Conservation (phyloP, 176 grass and related monocot genomes). For the Cocos nucifera region DNA sequence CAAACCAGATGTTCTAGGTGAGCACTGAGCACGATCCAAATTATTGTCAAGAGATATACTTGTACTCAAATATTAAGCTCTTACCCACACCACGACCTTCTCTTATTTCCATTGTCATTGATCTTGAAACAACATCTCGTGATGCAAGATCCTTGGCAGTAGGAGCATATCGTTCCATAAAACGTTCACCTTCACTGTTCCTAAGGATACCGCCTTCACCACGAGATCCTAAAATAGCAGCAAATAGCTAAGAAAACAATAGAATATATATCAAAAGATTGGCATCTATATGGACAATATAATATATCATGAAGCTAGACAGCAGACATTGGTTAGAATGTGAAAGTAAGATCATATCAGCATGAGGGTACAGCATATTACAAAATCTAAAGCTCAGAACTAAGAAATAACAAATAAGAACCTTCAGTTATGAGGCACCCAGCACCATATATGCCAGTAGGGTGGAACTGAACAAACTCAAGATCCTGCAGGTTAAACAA, state of each 20-base stretch:
- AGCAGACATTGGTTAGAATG: too few relatives aligned
- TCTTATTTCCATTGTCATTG: conserved; percentile 85
- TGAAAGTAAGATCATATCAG: too few relatives aligned
- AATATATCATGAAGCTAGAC: too few relatives aligned
- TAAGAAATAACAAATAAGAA: conserved; percentile 13
- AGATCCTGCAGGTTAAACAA: conserved; percentile 64
- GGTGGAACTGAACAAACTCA: conserved; percentile 96
- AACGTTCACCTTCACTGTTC: conserved; percentile 79
- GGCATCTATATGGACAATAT: too few relatives aligned
- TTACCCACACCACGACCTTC: conserved; percentile 69
- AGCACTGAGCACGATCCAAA: conserved; percentile 8
- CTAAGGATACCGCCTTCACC: conserved; percentile 90
- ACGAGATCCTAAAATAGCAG: conserved; percentile 42
- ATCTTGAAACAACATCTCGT: conserved; percentile 72
- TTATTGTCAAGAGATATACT: conserved; percentile 1
- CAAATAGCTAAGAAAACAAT: too few relatives aligned
- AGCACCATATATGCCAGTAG: conserved; percentile 80
- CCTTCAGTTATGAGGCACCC: conserved; percentile 87
- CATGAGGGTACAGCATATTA: neutral
- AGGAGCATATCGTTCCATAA: conserved; percentile 77
- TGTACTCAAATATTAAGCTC: neutral
- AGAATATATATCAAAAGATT: too few relatives aligned
- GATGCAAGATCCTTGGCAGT: conserved; percentile 77
- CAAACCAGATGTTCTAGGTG: neutral
- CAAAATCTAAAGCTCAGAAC: neutral